Conservation (phyloP, 2,329 filamentous ascomycete genomes). For the Didymosphaeria variabile region DNA sequence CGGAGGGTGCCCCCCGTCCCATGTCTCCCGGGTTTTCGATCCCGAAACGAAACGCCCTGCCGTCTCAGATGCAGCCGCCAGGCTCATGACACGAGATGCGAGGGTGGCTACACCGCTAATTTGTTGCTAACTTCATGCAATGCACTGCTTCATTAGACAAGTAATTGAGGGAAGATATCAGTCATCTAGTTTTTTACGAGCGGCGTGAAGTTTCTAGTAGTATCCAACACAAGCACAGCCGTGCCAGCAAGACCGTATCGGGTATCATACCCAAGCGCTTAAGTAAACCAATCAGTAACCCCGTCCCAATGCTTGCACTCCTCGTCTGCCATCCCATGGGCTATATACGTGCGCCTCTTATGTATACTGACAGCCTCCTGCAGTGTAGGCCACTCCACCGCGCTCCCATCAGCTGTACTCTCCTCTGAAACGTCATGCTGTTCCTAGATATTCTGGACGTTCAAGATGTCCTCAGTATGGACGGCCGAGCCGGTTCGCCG, state of each 20-base stretch:
- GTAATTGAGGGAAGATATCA: too few relatives aligned
- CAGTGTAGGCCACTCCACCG: constrained; percentile 30
- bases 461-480: neutral
- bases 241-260: neutral
- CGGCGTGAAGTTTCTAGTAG: neutral
- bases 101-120: neutral
- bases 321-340: neutral
- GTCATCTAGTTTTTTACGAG: too few relatives aligned
- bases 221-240: neutral
- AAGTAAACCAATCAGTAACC: constrained; percentile 19
- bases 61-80: neutral
- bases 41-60: neutral
- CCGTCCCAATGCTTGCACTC: constrained; percentile 24
- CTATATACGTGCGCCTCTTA: constrained; percentile 11
- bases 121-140: too few relatives aligned
- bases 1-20: neutral
- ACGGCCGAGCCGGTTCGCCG: too few relatives aligned
- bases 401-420: constrained; percentile 14
- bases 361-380: constrained; percentile 21
- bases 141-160: too few relatives aligned
- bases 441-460: too few relatives aligned
- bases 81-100: neutral
- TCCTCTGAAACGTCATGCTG: neutral
- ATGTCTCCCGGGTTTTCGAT: neutral
- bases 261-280: neutral